These are phyloP conservation scores for Purshia tridentata DNA, from an alignment of 306 rosid species.

Conservation along the genomic window DNA sequence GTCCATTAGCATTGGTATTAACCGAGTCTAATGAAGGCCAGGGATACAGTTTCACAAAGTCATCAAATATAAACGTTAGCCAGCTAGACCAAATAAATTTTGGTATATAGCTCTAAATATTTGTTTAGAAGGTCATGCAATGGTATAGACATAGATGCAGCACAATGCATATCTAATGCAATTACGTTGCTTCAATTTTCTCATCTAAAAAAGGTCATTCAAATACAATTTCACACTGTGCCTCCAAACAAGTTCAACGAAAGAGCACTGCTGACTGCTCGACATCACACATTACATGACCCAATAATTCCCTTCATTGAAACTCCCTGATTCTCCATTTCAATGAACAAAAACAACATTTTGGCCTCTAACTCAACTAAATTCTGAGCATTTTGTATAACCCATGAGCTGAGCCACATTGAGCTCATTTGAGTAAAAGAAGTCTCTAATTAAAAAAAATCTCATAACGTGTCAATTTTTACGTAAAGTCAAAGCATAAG, in stretches of 20 bases:
- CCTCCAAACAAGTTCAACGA: neutral
- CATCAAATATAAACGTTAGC: neutral
- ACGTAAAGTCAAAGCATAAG: neutral
- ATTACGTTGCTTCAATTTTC: neutral
- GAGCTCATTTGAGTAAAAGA: neutral
- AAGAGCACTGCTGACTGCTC: too few species aligned
- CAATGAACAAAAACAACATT: neutral
- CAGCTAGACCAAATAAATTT: neutral
- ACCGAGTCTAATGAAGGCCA: neutral
- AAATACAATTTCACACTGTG: neutral
- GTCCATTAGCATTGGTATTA: neutral
- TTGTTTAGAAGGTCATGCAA: neutral
- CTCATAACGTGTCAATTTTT: neutral
- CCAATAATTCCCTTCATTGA: neutral
- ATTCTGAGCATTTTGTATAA: neutral
- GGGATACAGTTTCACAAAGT: neutral
- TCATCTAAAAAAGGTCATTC: neutral
- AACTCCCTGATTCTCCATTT: neutral
- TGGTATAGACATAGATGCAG: neutral
- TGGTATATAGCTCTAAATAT: neutral
- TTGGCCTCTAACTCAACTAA: too few species aligned
- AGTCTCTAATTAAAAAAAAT: neutral
- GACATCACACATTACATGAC: too few species aligned
- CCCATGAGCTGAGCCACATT: neutral
- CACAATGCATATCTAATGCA: neutral